Evolutionary conservation across 176 grass and related monocot species (phyloP).

Genomic region (Juncus inflexus): DNA sequence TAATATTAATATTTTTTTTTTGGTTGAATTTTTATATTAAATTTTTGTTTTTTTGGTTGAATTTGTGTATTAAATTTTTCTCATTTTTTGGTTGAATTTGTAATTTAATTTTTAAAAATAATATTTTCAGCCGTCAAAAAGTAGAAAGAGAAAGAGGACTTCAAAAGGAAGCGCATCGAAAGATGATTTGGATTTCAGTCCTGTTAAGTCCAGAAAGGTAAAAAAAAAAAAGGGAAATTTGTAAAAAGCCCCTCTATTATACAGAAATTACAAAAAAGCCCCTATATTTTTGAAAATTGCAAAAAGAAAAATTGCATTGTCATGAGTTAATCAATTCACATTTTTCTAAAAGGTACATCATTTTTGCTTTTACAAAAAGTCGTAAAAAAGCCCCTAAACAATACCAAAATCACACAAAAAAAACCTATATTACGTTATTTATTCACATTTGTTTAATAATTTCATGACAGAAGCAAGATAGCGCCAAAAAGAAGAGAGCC

Average conservation of each 20-base stretch:
- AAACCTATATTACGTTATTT: too few species aligned
- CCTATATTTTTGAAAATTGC: too few species aligned
- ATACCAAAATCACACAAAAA: too few species aligned
- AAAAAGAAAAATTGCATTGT: too few species aligned
- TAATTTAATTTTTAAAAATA: background rate
- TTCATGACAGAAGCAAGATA: slow-evolving; percentile 9
- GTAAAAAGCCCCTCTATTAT: background rate
- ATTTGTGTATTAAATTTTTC: too few species aligned
- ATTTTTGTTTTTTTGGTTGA: slow-evolving; percentile 11
- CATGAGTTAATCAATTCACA: too few species aligned
- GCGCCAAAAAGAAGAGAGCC: slow-evolving; percentile 10
- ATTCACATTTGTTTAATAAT: too few species aligned
- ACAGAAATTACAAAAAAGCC: too few species aligned
- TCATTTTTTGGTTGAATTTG: slow-evolving; percentile 8
- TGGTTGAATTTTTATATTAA: background rate
- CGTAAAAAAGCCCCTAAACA: too few species aligned
- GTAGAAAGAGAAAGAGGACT: slow-evolving; percentile 71
- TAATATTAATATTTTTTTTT: slow-evolving; percentile 16
- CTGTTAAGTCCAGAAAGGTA: slow-evolving; percentile 68
- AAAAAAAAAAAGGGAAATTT: slow-evolving; percentile 1
- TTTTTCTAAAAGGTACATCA: too few species aligned
- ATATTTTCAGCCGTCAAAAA: slow-evolving; percentile 51
- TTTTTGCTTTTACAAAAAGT: too few species aligned
- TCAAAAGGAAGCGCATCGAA: slow-evolving; percentile 51
- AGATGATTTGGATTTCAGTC: slow-evolving; percentile 29